phyloP scores from a whole-genome alignment of 257 asterid species.

The Nicotiana otophora region DNA sequence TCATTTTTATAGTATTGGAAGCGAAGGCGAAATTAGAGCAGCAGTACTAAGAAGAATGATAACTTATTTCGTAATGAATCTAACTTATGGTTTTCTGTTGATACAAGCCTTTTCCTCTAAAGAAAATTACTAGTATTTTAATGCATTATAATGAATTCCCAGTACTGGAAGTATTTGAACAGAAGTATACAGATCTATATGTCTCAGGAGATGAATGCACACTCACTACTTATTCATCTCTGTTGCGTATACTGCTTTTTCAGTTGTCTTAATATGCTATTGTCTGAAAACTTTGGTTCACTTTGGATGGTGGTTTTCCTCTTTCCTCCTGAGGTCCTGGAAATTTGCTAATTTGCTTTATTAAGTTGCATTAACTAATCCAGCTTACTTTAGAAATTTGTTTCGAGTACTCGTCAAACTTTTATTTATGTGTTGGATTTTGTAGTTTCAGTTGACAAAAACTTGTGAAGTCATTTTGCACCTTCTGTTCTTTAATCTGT shows the following conservation, averaged over 20 bases:
- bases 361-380: not conserved
- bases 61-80: not conserved
- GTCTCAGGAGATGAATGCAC: not conserved
- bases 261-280: not conserved
- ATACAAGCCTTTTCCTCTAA: not conserved
- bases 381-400: not conserved
- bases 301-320: not conserved
- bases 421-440: not conserved
- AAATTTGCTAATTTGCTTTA: not conserved
- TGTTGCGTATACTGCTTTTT: not conserved
- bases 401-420: not conserved
- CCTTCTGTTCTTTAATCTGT: not conserved
- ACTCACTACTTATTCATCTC: not conserved
- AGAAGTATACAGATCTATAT: not conserved
- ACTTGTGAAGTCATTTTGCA: not conserved
- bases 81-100: not conserved
- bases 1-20: not conserved
- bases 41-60: not conserved
- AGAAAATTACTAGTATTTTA: not conserved
- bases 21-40: not conserved
- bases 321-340: not conserved
- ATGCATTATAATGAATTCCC: constrained; percentile 7
- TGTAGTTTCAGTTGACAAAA: not conserved
- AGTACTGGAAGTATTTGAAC: not conserved
- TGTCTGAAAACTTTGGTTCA: not conserved